Percentiles rank a stretch among this genome's conserved stretches.
Evolutionary conservation across 371 early-diverging fungal genomes (phyloP).

Genomic region (Mortierella sp.): DNA sequence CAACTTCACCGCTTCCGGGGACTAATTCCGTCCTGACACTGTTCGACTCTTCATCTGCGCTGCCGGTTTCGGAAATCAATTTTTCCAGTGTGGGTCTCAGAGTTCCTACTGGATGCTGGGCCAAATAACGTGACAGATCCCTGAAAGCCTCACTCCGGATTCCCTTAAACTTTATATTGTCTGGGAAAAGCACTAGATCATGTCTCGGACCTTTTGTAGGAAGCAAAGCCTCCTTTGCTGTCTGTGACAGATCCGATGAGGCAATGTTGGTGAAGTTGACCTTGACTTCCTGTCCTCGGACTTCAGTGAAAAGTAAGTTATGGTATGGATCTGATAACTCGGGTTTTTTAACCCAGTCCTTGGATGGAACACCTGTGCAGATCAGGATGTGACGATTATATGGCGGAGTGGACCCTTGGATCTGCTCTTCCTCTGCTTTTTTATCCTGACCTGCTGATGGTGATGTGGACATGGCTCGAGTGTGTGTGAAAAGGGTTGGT

Average conservation of each 20-base stretch:
- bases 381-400: slow-evolving; percentile 50
- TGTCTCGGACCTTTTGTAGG: slow-evolving; percentile 40
- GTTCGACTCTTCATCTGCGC: neutral
- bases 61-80: neutral
- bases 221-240: neutral
- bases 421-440: slow-evolving; percentile 28
- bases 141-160: slow-evolving; percentile 42
- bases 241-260: slow-evolving; percentile 8
- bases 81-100: slow-evolving; percentile 28
- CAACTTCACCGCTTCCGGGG: slow-evolving; percentile 38
- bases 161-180: slow-evolving; percentile 37
- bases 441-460: neutral
- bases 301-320: slow-evolving; percentile 36
- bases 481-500: neutral
- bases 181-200: slow-evolving; percentile 50
- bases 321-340: slow-evolving; percentile 47
- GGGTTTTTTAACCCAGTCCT: slow-evolving; percentile 47
- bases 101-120: slow-evolving; percentile 32
- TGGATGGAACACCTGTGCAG: slow-evolving; percentile 35
- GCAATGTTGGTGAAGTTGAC: slow-evolving; percentile 37
- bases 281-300: slow-evolving; percentile 50
- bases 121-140: slow-evolving; percentile 39
- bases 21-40: slow-evolving; percentile 26
- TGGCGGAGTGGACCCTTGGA: slow-evolving; percentile 41
- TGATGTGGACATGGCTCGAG: slow-evolving; percentile 11